phyloP scores from a whole-genome alignment of 1,284 basidiomycete species.

The Thecaphora thlaspeos region DNA sequence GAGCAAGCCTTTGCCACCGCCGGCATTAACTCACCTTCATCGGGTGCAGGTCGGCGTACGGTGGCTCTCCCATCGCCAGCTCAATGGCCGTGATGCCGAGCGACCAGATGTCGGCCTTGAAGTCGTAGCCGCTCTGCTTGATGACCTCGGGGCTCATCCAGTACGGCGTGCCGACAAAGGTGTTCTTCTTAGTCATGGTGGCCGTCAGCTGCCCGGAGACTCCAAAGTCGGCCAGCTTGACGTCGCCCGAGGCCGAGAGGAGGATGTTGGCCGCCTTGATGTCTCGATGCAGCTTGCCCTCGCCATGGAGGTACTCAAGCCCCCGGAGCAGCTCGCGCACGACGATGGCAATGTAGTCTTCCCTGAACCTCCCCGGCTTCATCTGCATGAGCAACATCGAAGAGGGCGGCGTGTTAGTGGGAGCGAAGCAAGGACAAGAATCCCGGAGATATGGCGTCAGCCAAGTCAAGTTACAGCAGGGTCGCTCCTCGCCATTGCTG shows the following conservation, averaged over 20 bases:
- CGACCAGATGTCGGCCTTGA: constrained; percentile 85
- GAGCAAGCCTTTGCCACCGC: neutral
- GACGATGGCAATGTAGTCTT: constrained; percentile 98
- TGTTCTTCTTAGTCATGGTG: constrained; percentile 94
- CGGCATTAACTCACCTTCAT: constrained; percentile 77
- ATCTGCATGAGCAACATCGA: no score
- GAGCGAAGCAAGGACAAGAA: no score
- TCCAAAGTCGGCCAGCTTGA: constrained; percentile 97
- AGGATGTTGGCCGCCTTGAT: constrained; percentile 98
- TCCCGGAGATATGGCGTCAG: no score
- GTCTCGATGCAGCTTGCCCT: constrained; percentile 95
- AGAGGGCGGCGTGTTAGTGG: no score
- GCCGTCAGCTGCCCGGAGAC: constrained; percentile 94
- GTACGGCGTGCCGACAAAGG: constrained; percentile 77
- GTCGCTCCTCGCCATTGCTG: no score
- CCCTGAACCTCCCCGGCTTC: constrained; percentile 94
- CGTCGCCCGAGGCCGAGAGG: constrained; percentile 88
- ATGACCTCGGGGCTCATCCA: constrained; percentile 97
- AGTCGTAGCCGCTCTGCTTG: constrained; percentile 98
- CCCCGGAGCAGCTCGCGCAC: constrained; percentile 86
- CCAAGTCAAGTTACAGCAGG: no score
- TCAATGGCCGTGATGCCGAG: constrained; percentile 87
- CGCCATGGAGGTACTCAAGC: constrained; percentile 89
- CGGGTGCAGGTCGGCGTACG: constrained; percentile 94
- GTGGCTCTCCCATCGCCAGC: constrained; percentile 93